Evolutionary conservation across 2,329 filamentous ascomycete species (phyloP).

Genomic region (Bipolaris zeicola): DNA sequence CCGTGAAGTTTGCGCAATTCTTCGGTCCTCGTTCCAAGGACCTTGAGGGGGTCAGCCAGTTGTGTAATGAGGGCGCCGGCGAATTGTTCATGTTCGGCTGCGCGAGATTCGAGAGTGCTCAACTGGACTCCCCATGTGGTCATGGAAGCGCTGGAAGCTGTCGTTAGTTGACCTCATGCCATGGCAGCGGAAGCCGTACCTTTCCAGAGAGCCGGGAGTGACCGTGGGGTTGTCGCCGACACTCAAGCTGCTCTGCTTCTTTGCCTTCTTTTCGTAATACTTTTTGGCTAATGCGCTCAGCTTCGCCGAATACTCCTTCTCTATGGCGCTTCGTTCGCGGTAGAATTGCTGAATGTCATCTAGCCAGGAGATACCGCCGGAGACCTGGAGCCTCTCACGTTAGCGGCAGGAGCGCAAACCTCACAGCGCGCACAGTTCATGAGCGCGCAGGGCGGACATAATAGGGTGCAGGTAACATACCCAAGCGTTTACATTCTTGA

Average conservation of each 20-base stretch:
- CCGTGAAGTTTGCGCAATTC: constrained; percentile 89
- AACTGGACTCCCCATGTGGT: constrained; percentile 97
- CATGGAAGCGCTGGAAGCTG: constrained; percentile 76
- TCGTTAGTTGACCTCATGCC: constrained; percentile 8
- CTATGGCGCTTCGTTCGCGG: constrained; percentile 88
- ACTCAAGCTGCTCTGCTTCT: constrained; percentile 83
- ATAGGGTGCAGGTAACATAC: constrained; percentile 51
- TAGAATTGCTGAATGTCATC: constrained; percentile 98
- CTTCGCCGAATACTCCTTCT: constrained; percentile 95
- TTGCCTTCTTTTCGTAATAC: constrained; percentile 96
- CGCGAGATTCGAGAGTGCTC: constrained; percentile 84
- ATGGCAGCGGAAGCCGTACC: constrained; percentile 54
- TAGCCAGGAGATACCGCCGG: constrained; percentile 88
- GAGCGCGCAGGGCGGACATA: background rate
- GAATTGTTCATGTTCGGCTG: constrained; percentile 86
- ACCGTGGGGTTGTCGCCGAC: constrained; percentile 92
- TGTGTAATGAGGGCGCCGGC: constrained; percentile 77
- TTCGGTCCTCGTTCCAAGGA: constrained; percentile 76
- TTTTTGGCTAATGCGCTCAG: constrained; percentile 88
- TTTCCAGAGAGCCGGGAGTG: constrained; percentile 94
- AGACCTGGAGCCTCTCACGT: constrained; percentile 58
- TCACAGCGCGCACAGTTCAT: constrained; percentile 14
- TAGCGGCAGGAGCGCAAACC: constrained; percentile 25
- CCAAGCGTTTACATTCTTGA: constrained; percentile 94
- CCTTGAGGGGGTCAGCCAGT: constrained; percentile 85